Evolutionary conservation across 192 early-diverging fungal genomes (phyloP), one percentile per base, ranked within the genome.

Genomic region (Entomortierella parvispora): DNA sequence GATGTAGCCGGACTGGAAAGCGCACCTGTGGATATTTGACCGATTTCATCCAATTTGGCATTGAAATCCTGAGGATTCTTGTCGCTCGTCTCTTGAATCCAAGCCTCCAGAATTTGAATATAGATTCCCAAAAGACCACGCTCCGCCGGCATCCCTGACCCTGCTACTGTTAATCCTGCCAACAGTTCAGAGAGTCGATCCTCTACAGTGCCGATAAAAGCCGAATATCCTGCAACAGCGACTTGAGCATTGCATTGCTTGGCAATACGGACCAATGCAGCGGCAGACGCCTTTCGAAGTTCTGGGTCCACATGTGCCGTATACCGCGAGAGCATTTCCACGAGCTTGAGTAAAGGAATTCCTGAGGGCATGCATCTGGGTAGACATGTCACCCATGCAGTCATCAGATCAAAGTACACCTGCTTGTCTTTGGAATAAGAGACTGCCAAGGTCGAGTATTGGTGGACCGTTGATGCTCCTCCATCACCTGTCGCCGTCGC

Each of bases 231-330:
- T 22, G 72, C 83, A 2, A 88, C 84, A 1, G 83, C 83, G 9
- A 69, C 83, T 33, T 86, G 83, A 0, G 87, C 81, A 52, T 85
- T 82, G 56, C 85, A 82, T n/a, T 88, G 83, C 25, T 75, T 51
- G 3, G 92, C 87, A 17, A 96, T 88, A 10, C 95, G 82, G 22
- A 85, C 51, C 26, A 95, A 65, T 0, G 92, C 92, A 23, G 84
- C 75, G 12, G 87, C 69, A 6, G 94, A 82, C 4, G 90, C 86
- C 0, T 82, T 84, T 5, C 92, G 89, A 4, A 99, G 82, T 26
- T 89, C 85, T 34, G 92, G 90, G 79, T 99, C 96, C n/a, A 89
- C 85, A 80, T 97, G 96, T 3, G 94, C 81, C 0, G 91, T 86
- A 57, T 93, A 98, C 28, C 90, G 82, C 18, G 90, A 83, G 23